Evolutionary conservation across 108 stramenopile species (phyloP), one percentile per base, ranked within the genome.

Genomic region (Cyclotella sp.): DNA sequence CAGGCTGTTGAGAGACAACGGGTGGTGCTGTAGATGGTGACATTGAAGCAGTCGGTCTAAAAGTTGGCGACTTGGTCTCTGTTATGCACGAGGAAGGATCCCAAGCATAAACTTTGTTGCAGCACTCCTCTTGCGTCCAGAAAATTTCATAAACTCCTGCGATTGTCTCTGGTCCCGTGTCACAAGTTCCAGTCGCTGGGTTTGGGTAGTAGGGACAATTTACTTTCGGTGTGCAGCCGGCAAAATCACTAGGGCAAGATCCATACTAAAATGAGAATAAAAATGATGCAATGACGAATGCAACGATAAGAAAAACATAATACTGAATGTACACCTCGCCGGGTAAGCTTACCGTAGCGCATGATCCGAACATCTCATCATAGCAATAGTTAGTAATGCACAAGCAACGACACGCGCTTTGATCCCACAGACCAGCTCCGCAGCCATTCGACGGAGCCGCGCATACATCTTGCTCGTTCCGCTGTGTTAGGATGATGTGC

Each of bases 191-290:
- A 41, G 63, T 41, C 21, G 53, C 18, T 13, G 73, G 63, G 26
- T 75, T 65, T 43, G 39, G 40, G 43, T 44, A 75, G 42, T 75
- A 75, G 16, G 73, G 73, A 19, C 73, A 75, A 44, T 75, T 29
- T 15, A 65, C 44, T 43, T 45, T 28, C 28, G 64, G 52, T 28
- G 73, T 75, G 15, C 73, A 75, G 14, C 53, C 51, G 47, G 49
- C 64, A 47, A 75, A 75, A 43, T 42, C 52, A 43, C 65, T 75
- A 15, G 24, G 63, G 26, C 73, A 75, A 39, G 45, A 41, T 55
- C 73, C 73, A 34, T 34, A 44, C 72, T 73, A 26, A 26, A 40
- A n/a, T 18, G 34, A 14, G 34, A 63, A 12, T 30, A 40, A 13
- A 21, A 30, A 62, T 61, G 8, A 21, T 9, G 34, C 27, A 54